Conservation (phyloP, 1,284 basidiomycete genomes). For the Neolentinus lepideus region DNA sequence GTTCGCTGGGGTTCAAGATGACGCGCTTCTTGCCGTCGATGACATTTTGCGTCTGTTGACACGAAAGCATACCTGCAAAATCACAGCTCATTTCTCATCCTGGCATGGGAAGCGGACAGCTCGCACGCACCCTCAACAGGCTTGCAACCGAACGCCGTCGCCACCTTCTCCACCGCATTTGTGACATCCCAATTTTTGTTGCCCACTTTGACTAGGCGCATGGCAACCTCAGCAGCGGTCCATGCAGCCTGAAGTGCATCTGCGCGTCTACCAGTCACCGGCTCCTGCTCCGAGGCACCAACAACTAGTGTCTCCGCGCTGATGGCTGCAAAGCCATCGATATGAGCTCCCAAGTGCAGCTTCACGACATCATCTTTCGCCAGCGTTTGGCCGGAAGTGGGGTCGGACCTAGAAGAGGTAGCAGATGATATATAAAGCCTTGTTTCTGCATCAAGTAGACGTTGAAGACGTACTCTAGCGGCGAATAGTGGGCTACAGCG, state of each 20-base stretch:
- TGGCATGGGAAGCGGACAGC: neutral
- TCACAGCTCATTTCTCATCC: neutral
- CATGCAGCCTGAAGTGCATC: constrained; percentile 93
- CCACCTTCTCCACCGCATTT: constrained; percentile 75
- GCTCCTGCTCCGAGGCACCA: constrained; percentile 63
- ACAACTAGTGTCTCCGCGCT: constrained; percentile 90
- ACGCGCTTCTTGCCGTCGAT: constrained; percentile 97
- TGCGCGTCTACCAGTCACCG: constrained; percentile 80
- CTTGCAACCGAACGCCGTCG: constrained; percentile 74
- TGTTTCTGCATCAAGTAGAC: neutral
- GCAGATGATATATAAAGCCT: constrained; percentile 3
- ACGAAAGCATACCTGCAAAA: constrained; percentile 75
- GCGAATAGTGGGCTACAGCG: constrained; percentile 76
- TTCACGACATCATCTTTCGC: constrained; percentile 93
- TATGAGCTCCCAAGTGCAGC: constrained; percentile 92
- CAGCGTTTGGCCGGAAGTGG: constrained; percentile 58
- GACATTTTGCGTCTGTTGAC: constrained; percentile 87
- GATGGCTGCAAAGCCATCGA: constrained; percentile 90
- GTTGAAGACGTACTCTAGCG: constrained; percentile 50
- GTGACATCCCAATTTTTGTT: constrained; percentile 95
- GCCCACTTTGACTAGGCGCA: constrained; percentile 82
- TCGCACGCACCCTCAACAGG: constrained; percentile 74
- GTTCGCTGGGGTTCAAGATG: constrained; percentile 82
- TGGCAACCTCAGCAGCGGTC: constrained; percentile 86
- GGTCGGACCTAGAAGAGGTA: constrained; percentile 50